phyloP scores from a whole-genome alignment of 169 alveolate species.

The Neospora caninum region DNA sequence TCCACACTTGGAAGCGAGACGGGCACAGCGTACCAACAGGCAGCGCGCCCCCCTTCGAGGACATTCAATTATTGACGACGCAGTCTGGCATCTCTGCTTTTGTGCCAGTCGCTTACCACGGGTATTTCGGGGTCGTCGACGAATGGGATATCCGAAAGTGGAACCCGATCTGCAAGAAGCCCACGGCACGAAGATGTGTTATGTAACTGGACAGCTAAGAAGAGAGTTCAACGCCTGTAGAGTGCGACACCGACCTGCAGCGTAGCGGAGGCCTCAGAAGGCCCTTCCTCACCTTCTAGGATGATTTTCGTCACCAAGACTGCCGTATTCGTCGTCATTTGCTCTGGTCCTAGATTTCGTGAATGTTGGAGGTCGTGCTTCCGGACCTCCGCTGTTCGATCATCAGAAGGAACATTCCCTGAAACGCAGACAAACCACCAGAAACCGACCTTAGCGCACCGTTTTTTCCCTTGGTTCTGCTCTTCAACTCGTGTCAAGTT shows the following conservation, averaged over 20 bases:
- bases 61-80: background rate
- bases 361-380: slow-evolving; percentile 60
- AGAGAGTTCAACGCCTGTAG: background rate
- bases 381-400: slow-evolving; percentile 72
- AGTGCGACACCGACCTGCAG: no score
- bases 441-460: background rate
- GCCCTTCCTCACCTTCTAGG: slow-evolving; percentile 50
- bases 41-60: background rate
- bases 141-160: slow-evolving; percentile 35
- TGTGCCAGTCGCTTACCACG: background rate
- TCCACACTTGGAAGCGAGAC: background rate
- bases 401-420: slow-evolving; percentile 77
- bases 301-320: slow-evolving; percentile 71
- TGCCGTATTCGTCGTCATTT: slow-evolving; percentile 76
- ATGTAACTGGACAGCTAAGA: background rate
- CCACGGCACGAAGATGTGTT: background rate
- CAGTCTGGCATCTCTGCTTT: background rate
- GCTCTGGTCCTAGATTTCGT: slow-evolving; percentile 70
- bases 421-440: background rate
- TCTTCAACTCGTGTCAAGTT: background rate
- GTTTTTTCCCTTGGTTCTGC: background rate
- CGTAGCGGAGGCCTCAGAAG: background rate
- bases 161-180: slow-evolving; percentile 35
- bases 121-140: slow-evolving; percentile 54
- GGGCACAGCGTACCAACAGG: background rate